Percentiles rank a stretch among this genome's conserved stretches.
Conservation (phyloP, 2,329 filamentous ascomycete species). For the Sporothrix curviconia region DNA sequence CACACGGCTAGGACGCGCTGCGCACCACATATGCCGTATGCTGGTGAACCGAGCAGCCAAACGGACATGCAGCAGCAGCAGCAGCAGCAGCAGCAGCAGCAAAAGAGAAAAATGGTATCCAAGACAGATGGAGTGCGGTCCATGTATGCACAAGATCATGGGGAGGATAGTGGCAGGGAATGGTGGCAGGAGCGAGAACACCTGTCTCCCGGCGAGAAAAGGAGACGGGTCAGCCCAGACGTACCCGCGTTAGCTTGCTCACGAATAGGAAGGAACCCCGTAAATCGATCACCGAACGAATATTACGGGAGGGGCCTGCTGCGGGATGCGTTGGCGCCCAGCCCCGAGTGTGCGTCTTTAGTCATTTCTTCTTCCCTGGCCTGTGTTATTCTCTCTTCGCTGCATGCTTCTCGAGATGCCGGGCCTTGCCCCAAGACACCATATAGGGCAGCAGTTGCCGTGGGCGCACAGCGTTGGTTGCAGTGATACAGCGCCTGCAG, state of each 20-base stretch:
- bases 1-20: background rate
- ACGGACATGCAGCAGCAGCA: too few species aligned
- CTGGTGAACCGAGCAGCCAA: too few species aligned
- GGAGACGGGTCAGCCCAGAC: conserved; percentile 1
- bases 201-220: background rate
- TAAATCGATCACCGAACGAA: background rate
- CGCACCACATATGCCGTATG: background rate
- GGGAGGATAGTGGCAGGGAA: background rate
- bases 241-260: conserved; percentile 2
- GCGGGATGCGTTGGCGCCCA: background rate
- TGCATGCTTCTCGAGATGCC: too few species aligned
- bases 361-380: background rate
- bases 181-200: background rate
- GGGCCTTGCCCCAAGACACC: too few species aligned
- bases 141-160: background rate
- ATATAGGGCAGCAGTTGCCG: too few species aligned
- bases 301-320: background rate
- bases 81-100: too few species aligned
- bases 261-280: conserved; percentile 6
- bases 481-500: background rate
- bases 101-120: too few species aligned
- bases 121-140: too few species aligned
- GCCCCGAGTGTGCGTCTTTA: background rate
- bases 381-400: too few species aligned
- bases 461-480: background rate